Percentiles rank a stretch among this genome's conserved stretches.
Evolutionary conservation across 2,329 filamentous ascomycete species (phyloP).

Genomic region (Colletotrichum simmondsii): DNA sequence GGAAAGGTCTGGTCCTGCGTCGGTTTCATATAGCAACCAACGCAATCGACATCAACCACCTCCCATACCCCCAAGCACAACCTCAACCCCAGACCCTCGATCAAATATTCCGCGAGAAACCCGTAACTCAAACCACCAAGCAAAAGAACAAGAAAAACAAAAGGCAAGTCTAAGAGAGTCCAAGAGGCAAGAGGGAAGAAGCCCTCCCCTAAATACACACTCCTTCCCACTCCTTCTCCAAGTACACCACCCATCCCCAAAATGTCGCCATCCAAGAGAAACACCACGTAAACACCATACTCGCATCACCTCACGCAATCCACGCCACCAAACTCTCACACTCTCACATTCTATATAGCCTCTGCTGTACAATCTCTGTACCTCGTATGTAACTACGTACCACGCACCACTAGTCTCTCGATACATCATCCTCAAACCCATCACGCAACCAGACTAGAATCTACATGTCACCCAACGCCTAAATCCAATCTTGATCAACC

Average conservation of each 20-base stretch:
- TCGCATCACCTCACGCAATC: not conserved
- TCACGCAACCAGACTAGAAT: not conserved
- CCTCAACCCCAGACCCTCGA: not conserved
- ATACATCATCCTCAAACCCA: not conserved
- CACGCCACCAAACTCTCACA: not conserved
- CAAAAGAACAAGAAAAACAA: not conserved
- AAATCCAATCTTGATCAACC: not conserved
- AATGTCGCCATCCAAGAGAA: conserved; percentile 1
- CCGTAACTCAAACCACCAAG: not conserved
- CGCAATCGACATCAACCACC: too few species aligned
- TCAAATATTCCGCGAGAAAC: not conserved
- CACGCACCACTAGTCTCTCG: not conserved
- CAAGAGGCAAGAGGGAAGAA: not conserved
- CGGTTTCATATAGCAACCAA: too few species aligned
- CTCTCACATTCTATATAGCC: not conserved
- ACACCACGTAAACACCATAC: not conserved
- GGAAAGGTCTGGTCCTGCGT: too few species aligned
- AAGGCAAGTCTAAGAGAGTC: too few species aligned
- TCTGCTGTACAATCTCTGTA: not conserved
- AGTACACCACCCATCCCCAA: not conserved
- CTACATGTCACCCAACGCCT: not conserved
- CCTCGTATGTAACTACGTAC: too few species aligned
- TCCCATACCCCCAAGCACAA: not conserved
- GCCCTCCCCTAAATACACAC: not conserved
- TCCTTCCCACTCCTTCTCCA: not conserved